phyloP scores from a whole-genome alignment of 2,329 filamentous ascomycete genomes.

The Didymella pomorum region DNA sequence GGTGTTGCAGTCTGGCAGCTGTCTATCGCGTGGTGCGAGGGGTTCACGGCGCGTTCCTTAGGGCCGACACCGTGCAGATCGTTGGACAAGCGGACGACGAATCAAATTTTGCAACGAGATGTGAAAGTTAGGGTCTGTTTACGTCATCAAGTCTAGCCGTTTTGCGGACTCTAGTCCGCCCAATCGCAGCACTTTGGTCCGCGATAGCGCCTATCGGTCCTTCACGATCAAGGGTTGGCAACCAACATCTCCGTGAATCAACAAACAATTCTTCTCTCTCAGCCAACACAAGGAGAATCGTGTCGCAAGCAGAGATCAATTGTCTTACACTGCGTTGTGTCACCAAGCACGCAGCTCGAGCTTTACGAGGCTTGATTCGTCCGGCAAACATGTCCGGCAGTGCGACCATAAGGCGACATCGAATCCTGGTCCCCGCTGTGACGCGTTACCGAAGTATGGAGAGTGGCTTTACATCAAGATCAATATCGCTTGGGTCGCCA shows the following conservation, averaged over 20 bases:
- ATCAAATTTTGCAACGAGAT: conserved; percentile 2
- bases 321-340: background rate
- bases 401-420: background rate
- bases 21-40: background rate
- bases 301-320: no score
- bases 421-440: background rate
- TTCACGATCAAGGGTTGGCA: background rate
- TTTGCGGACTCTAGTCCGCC: background rate
- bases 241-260: no score
- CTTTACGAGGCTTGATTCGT: background rate
- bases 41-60: background rate
- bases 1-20: background rate
- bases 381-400: background rate
- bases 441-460: background rate
- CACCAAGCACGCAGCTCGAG: background rate
- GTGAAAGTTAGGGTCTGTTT: background rate
- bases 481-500: background rate
- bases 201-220: background rate
- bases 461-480: background rate
- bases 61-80: conserved; percentile 6
- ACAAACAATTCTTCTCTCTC: no score
- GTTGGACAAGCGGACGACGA: conserved; percentile 4
- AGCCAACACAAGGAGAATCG: no score
- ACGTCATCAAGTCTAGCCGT: conserved; percentile 9
- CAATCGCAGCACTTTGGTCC: background rate